Conservation (phyloP, 2,329 filamentous ascomycete species). For the Hypoxylon sp. region DNA sequence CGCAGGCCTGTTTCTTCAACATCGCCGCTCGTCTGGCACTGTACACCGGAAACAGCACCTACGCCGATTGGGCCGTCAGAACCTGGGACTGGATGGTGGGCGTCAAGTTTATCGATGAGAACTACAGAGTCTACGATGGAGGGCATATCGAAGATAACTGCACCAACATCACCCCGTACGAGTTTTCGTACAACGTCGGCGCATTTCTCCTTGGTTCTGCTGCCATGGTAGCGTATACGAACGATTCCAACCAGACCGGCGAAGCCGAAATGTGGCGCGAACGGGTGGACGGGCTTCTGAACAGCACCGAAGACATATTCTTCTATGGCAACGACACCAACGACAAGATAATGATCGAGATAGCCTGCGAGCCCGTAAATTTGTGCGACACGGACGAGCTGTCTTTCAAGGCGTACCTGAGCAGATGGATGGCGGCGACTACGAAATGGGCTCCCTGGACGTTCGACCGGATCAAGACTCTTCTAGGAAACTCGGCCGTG, state of each 20-base stretch:
- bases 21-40: conserved; percentile 72
- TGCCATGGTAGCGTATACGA: conserved; percentile 72
- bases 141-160: conserved; percentile 65
- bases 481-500: conserved; percentile 62
- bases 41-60: conserved; percentile 80
- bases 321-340: conserved; percentile 55
- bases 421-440: conserved; percentile 67
- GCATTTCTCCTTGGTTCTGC: conserved; percentile 71
- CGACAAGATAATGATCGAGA: conserved; percentile 65
- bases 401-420: conserved; percentile 70
- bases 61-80: conserved; percentile 77
- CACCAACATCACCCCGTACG: conserved; percentile 63
- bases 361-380: conserved; percentile 68
- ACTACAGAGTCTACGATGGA: conserved; percentile 70
- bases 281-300: conserved; percentile 64
- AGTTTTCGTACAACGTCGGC: conserved; percentile 76
- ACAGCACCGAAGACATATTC: conserved; percentile 64
- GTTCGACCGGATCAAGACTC: conserved; percentile 58
- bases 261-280: conserved; percentile 62
- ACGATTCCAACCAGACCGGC: conserved; percentile 38
- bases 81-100: conserved; percentile 73
- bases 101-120: conserved; percentile 65
- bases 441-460: conserved; percentile 71
- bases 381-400: conserved; percentile 69
- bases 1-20: conserved; percentile 69